phyloP scores from a whole-genome alignment of 108 stramenopile genomes.

The Seminavis robusta region DNA sequence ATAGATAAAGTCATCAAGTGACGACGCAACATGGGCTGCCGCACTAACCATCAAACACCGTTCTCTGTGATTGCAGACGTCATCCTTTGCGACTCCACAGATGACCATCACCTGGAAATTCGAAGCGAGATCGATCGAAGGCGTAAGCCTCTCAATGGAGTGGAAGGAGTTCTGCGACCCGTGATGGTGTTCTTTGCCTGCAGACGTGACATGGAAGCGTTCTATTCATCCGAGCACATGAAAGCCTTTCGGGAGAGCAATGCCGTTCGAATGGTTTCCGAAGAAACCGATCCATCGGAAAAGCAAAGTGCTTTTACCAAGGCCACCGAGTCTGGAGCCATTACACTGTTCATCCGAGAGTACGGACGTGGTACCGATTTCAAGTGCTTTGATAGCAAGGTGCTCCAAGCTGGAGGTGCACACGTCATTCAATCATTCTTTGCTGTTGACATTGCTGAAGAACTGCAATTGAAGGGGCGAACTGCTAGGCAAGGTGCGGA shows the following conservation, averaged over 20 bases:
- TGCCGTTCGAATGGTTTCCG: neutral
- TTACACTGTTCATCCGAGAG: neutral
- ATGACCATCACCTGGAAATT: too few species aligned
- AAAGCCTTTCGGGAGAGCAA: neutral
- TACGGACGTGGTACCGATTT: constrained; percentile 14
- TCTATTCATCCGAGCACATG: neutral
- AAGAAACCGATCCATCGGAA: neutral
- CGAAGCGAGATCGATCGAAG: neutral
- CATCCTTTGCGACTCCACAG: too few species aligned
- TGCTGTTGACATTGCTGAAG: neutral
- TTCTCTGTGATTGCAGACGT: too few species aligned
- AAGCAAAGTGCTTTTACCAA: neutral
- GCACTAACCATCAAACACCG: too few species aligned
- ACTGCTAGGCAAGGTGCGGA: too few species aligned
- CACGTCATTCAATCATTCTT: constrained; percentile 13
- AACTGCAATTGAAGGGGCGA: neutral
- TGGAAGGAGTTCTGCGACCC: neutral
- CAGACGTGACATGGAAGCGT: neutral
- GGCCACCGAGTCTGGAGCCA: neutral
- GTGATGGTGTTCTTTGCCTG: constrained; percentile 4
- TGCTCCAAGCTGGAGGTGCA: constrained; percentile 10
- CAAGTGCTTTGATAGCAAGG: neutral
- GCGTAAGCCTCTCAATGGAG: neutral
- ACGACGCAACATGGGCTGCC: too few species aligned
- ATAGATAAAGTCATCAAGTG: too few species aligned